phyloP scores from a whole-genome alignment of 2,329 filamentous ascomycete species.

The Colletotrichum sidae region DNA sequence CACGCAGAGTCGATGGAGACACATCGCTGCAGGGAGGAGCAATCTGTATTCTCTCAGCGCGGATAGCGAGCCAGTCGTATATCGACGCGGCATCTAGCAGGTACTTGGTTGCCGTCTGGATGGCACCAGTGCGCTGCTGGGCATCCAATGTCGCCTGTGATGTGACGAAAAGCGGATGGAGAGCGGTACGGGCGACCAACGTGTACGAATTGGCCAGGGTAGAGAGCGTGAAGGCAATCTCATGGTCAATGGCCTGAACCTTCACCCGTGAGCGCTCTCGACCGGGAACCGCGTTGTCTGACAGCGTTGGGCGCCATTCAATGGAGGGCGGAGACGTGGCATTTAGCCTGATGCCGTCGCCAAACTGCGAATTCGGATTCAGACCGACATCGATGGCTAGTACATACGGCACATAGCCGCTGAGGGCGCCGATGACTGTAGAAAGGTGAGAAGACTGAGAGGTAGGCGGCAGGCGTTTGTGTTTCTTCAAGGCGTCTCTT shows the following conservation, averaged over 20 bases:
- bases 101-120: conserved; percentile 80
- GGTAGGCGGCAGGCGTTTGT: conserved; percentile 84
- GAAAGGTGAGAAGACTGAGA: conserved; percentile 79
- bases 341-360: conserved; percentile 76
- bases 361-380: conserved; percentile 60
- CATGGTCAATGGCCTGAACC: conserved; percentile 81
- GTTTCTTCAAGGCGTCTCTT: conserved; percentile 84
- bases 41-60: conserved; percentile 58
- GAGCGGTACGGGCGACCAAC: conserved; percentile 75
- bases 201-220: conserved; percentile 81
- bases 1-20: conserved; percentile 62
- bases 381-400: conserved; percentile 81
- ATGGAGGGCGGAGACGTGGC: conserved; percentile 71
- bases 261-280: conserved; percentile 75
- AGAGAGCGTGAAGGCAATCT: conserved; percentile 82
- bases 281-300: conserved; percentile 71
- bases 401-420: conserved; percentile 86
- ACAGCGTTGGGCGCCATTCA: conserved; percentile 87
- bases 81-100: conserved; percentile 83
- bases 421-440: conserved; percentile 75
- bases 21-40: conserved; percentile 65
- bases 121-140: conserved; percentile 76
- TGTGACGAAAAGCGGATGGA: conserved; percentile 79
- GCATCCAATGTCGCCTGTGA: conserved; percentile 68
- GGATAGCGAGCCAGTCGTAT: conserved; percentile 76